These are phyloP conservation scores for Mucor racemosus DNA, from an alignment of 371 early-diverging fungal species.

Conservation along the genomic window DNA sequence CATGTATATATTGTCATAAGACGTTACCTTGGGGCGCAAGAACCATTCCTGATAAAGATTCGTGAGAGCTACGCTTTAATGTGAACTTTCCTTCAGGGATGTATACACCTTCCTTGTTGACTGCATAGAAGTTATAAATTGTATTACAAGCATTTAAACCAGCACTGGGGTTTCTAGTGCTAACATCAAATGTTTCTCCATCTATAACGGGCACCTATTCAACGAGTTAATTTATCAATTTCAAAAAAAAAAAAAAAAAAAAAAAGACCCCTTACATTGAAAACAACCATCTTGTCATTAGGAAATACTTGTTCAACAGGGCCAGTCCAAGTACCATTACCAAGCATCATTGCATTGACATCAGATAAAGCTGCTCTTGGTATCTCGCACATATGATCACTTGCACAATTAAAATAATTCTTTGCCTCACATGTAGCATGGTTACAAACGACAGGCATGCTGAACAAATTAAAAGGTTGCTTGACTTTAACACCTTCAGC, in stretches of 20 bases:
- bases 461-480: conserved; percentile 19
- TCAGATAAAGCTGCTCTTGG: conserved; percentile 11
- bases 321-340: conserved; percentile 17
- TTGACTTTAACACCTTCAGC: conserved; percentile 12
- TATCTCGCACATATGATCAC: conserved; percentile 3
- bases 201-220: conserved; percentile 17
- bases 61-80: conserved; percentile 9
- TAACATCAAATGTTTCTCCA: conserved; percentile 15
- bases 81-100: conserved; percentile 9
- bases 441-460: conserved; percentile 5
- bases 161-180: conserved; percentile 13
- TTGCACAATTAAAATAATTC: conserved; percentile 10
- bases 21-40: conserved; percentile 25
- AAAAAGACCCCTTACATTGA: conserved; percentile 29
- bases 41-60: conserved; percentile 15
- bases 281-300: conserved; percentile 13
- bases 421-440: not conserved
- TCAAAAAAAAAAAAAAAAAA: too few species aligned
- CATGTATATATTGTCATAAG: not conserved
- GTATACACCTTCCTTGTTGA: conserved; percentile 11
- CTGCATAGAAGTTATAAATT: conserved; percentile 21
- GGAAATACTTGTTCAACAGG: conserved; percentile 18
- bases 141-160: conserved; percentile 21
- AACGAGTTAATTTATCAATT: not conserved
- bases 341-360: conserved; percentile 13